Percentiles rank a stretch among this genome's conserved stretches.
These are phyloP conservation scores for Coemansia sp. DNA, from an alignment of 192 early-diverging fungal species.

Conservation along the genomic window DNA sequence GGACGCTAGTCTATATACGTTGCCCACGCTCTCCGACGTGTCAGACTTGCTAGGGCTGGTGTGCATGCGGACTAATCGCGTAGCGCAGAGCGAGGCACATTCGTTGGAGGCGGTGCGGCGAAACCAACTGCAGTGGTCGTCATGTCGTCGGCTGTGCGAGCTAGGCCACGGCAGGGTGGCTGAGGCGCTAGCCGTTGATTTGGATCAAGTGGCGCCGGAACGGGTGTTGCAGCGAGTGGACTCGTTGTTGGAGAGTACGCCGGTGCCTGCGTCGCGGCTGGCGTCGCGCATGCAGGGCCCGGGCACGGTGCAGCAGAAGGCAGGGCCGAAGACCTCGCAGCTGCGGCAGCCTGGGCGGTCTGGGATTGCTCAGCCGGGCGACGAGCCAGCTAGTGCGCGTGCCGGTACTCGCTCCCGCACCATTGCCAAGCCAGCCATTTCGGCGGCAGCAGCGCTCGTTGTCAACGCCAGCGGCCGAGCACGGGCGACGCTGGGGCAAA, in stretches of 20 bases:
- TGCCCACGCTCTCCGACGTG: constrained; percentile 43
- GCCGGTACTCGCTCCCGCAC: background rate
- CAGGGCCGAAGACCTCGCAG: background rate
- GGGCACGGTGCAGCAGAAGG: background rate
- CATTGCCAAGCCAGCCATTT: background rate
- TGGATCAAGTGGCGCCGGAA: background rate
- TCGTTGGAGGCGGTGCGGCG: constrained; percentile 40
- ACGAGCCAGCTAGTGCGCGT: background rate
- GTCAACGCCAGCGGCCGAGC: background rate
- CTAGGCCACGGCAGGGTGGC: constrained; percentile 25
- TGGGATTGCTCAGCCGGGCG: background rate
- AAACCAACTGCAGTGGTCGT: constrained; percentile 53
- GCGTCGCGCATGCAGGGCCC: background rate
- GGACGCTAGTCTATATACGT: constrained; percentile 14
- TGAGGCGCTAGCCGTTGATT: constrained; percentile 4
- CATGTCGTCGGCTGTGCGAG: constrained; percentile 51
- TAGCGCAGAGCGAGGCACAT: constrained; percentile 37
- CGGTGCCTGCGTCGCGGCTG: constrained; percentile 5
- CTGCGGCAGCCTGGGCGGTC: constrained; percentile 1
- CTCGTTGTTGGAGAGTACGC: background rate
- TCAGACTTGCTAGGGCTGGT: constrained; percentile 48
- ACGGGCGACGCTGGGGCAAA: background rate
- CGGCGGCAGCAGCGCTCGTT: background rate
- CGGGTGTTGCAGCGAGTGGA: background rate
- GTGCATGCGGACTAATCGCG: constrained; percentile 48